Base-by-base conservation (phyloP, 2,329 filamentous ascomycete genomes). In the Fusarium avenaceum region DNA sequence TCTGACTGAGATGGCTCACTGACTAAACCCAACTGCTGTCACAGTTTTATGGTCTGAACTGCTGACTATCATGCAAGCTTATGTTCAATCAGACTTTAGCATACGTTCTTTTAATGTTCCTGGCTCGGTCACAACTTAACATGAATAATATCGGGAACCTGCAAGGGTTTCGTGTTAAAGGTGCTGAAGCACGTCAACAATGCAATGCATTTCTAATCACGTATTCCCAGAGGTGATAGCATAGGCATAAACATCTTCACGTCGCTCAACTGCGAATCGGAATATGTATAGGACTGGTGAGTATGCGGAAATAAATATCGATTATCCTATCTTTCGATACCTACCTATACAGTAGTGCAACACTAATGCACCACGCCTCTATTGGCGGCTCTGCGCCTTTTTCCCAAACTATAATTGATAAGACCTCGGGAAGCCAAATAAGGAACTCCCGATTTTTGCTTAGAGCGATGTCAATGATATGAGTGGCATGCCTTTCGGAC, bases 341-440 rank as follows among this genome's bases (percentile, higher is more conserved):
- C 14, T 38, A 33, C 39, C 14, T 57, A 42, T 32, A 26, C 15
- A 32, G 28, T 22, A 26, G 22, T 22, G 14, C 22, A 38, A 33
- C 28, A 52, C 59, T 57, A 57, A 63, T 57, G 58, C 58, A 57
- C 35, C 22, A 15, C 33, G 45, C 40, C 52, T 52, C 20, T 46
- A 39, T 58, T 56, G 26, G 28, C 42, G 33, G 14, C 24, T 38
- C n/a, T n/a, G 35, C 9, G 33, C 35, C 5, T n/a, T 38, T 57
- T 44, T 42, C 44, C 52, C 35, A 30, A 35, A 6, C 20, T 22
- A 49, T 6, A 5, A n/a, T 24, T 22, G n/a, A 39, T 22, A 40
- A 47, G 38, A 26, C n/a, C 22, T 64, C 61, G 46, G 53, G 24
- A 43, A 38, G 33, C 35, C 40, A 17, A 14, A 47, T 43, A 28